These are phyloP conservation scores for Xylaria sp. DNA, from an alignment of 2,329 filamentous ascomycete species.

Conservation along the genomic window DNA sequence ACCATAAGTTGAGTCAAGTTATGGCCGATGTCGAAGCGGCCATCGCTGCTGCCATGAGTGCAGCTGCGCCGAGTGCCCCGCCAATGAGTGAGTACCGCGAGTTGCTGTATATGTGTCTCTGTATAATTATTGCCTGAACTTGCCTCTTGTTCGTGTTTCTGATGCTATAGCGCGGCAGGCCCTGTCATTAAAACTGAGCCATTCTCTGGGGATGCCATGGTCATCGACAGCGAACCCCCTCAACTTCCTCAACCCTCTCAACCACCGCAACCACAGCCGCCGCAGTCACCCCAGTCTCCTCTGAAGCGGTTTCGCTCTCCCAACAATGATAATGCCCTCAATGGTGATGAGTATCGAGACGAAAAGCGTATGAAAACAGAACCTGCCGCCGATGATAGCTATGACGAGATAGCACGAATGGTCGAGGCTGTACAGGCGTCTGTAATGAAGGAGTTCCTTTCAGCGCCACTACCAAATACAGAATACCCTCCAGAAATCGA, in stretches of 20 bases:
- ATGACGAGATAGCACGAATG: constrained; percentile 46
- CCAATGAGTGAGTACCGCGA: constrained; percentile 40
- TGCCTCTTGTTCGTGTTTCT: constrained; percentile 22
- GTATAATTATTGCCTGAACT: background rate
- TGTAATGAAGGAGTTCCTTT: constrained; percentile 46
- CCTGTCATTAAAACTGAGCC: constrained; percentile 49
- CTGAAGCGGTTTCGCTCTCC: constrained; percentile 47
- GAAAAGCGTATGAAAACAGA: constrained; percentile 50
- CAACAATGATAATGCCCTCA: constrained; percentile 32
- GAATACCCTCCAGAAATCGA: constrained; percentile 19
- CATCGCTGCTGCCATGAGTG: constrained; percentile 48
- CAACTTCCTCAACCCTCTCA: background rate
- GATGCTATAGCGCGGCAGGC: constrained; percentile 38
- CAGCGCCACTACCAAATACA: constrained; percentile 24
- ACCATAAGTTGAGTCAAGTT: constrained; percentile 36
- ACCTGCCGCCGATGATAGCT: constrained; percentile 30
- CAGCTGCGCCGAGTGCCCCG: constrained; percentile 38
- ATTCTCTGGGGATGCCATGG: constrained; percentile 41
- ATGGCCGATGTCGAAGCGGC: constrained; percentile 50
- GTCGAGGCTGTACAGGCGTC: constrained; percentile 48
- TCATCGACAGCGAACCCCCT: constrained; percentile 40
- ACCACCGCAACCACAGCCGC: background rate
- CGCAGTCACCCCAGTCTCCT: constrained; percentile 36
- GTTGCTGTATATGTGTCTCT: background rate
- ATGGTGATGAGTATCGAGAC: constrained; percentile 36